Evolutionary conservation across 225 moss, liverwort and hornwort species (phyloP), one percentile per base, ranked within the genome.

Genomic region (Antitrichia curtipendula): DNA sequence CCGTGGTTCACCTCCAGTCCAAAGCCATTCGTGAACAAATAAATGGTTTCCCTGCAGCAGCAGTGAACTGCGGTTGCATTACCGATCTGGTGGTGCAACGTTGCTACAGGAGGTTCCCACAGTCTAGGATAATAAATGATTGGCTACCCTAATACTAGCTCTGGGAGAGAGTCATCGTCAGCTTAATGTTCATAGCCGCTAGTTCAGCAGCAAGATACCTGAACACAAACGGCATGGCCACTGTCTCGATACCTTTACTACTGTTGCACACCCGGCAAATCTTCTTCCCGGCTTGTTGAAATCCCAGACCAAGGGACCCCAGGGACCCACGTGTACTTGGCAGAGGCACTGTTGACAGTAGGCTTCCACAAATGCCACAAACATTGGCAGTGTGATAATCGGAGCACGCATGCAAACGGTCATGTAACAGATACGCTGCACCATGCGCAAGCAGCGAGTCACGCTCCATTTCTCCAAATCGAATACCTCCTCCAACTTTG

Each of bases 391-490:
- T 94, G 84, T 97, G 98, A 64, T 95, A 96, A 90, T 97, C 97
- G 29, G 98, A 98, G 92, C 97, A 98, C 16, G 95, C 89, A 78
- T 98, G 98, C 58, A 98, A 91, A 36, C 97, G 95, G 77, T 98
- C 98, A 80, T 98, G 97, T 15, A 98, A 78, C 47, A 97, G 66
- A 86, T 95, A 97, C 23, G 98, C 96, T 63, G 97, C 98, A 86
- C 98, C 97, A 80, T 98, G 98, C 43, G 98, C 97, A 4, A 98
- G 92, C 71, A 98, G 92, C 40, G 98, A 88, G 89, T 98, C 96
- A 29, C 98, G 95, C 86, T 98, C 98, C 98, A 98, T 98, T 88
- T 98, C 97, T 82, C 98, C 98, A 86, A 98, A 98, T 74, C 96
- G 95, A 84, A 98, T 97, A 12, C 97, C 98, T 87, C 98, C 98